Evolutionary conservation across 2,329 filamentous ascomycete genomes (phyloP).

Genomic region (Zymoseptoria pseudotritici): DNA sequence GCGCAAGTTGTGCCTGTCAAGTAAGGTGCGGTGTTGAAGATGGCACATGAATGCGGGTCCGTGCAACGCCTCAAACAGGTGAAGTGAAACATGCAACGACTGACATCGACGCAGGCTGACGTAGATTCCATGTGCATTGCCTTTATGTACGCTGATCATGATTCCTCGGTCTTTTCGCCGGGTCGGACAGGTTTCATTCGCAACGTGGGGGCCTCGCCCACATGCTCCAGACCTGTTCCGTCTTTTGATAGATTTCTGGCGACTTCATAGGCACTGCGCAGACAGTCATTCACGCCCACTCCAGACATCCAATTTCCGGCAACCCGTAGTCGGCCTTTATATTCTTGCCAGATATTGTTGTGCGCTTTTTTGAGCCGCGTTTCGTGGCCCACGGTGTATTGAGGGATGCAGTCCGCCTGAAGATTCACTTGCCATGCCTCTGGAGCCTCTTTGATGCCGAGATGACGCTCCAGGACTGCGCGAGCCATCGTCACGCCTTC

Average conservation of each 20-base stretch:
- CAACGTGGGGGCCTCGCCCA: constrained; percentile 18
- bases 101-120: neutral
- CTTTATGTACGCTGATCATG: neutral
- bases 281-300: constrained; percentile 44
- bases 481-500: constrained; percentile 65
- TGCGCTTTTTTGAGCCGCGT: constrained; percentile 53
- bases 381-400: constrained; percentile 76
- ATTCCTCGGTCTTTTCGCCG: constrained; percentile 6
- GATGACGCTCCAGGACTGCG: constrained; percentile 62
- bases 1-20: neutral
- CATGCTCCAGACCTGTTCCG: constrained; percentile 27
- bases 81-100: neutral
- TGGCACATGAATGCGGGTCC: neutral
- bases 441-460: constrained; percentile 60
- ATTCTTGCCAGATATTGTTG: constrained; percentile 48
- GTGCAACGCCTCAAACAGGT: neutral
- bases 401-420: constrained; percentile 72
- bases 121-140: neutral
- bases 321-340: constrained; percentile 58
- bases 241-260: constrained; percentile 35
- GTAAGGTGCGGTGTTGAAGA: neutral
- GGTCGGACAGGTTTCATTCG: constrained; percentile 13
- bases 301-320: constrained; percentile 43
- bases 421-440: constrained; percentile 54
- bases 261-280: constrained; percentile 51